These are phyloP conservation scores for Lichtheimia hyalospora DNA, from an alignment of 371 early-diverging fungal species.

Conservation along the genomic window DNA sequence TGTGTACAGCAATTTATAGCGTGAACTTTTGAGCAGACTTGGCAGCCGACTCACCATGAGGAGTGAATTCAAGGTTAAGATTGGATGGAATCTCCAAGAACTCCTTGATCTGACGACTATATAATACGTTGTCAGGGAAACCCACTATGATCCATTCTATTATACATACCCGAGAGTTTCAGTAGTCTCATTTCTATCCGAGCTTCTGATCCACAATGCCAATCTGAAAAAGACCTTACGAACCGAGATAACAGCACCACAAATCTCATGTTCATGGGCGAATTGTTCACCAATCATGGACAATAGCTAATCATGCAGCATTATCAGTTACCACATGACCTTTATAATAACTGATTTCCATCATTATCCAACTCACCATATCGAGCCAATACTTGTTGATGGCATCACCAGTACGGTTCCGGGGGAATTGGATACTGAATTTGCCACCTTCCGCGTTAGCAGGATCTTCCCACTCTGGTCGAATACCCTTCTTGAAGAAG, in stretches of 20 bases:
- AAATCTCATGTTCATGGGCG: conserved; percentile 76
- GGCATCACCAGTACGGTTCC: conserved; percentile 69
- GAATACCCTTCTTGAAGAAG: conserved; percentile 94
- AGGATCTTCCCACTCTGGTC: conserved; percentile 99
- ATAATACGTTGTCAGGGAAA: background rate
- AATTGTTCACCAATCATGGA: conserved; percentile 92
- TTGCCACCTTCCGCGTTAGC: conserved; percentile 96
- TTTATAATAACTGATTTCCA: no score
- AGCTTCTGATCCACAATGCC: conserved; percentile 87
- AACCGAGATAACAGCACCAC: conserved; percentile 89
- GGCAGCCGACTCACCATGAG: conserved; percentile 41
- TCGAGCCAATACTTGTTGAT: conserved; percentile 87
- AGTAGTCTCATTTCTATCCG: conserved; percentile 62
- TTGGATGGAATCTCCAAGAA: conserved; percentile 44
- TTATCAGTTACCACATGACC: background rate
- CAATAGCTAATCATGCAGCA: conserved; percentile 60
- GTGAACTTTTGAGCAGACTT: conserved; percentile 27
- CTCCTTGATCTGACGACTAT: conserved; percentile 58
- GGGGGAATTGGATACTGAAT: conserved; percentile 85
- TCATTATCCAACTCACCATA: conserved; percentile 51
- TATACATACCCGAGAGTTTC: conserved; percentile 69
- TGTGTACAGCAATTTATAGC: conserved; percentile 3
- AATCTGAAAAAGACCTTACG: conserved; percentile 82
- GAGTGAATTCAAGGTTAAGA: conserved; percentile 43
- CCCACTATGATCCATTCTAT: background rate